These are phyloP conservation scores for Ascoidea tarda DNA, from an alignment of 805 yeast genomes.

Conservation along the genomic window DNA sequence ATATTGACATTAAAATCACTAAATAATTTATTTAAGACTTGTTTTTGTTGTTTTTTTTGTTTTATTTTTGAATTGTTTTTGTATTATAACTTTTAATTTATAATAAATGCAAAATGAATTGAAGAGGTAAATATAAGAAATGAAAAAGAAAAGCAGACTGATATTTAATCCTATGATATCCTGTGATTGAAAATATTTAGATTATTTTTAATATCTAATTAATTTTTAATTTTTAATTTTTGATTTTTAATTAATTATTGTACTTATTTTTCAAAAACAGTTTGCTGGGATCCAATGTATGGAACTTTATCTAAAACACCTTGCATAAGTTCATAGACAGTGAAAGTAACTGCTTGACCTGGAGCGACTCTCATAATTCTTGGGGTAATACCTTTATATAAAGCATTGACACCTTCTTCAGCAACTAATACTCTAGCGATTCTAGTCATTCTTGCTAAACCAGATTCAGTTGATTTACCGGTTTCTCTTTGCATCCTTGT, in stretches of 20 bases:
- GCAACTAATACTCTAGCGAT: slow-evolving; percentile 70
- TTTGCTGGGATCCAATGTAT: slow-evolving; percentile 16
- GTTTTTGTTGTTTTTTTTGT: too few species aligned
- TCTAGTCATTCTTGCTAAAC: slow-evolving; percentile 63
- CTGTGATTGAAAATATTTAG: too few species aligned
- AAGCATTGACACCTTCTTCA: slow-evolving; percentile 80
- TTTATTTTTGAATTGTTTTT: too few species aligned
- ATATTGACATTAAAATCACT: too few species aligned
- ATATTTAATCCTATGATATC: too few species aligned
- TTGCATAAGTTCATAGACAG: slow-evolving; percentile 86
- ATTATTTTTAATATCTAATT: too few species aligned
- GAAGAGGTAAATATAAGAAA: background rate
- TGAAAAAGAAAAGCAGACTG: background rate
- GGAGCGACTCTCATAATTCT: slow-evolving; percentile 99
- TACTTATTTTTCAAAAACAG: slow-evolving; percentile 18
- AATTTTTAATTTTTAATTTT: too few species aligned
- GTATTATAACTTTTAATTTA: too few species aligned
- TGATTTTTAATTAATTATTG: too few species aligned
- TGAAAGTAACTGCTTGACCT: slow-evolving; percentile 97
- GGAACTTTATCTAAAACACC: slow-evolving; percentile 35
- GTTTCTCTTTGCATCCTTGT: slow-evolving; percentile 92
- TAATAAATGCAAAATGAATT: background rate
- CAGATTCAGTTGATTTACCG: slow-evolving; percentile 45
- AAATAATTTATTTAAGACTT: too few species aligned
- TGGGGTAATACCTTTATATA: slow-evolving; percentile 96